Evolutionary conservation across 257 asterid genomes (phyloP), one percentile per base, ranked within the genome.

Genomic region (Solanum tarapatanum): DNA sequence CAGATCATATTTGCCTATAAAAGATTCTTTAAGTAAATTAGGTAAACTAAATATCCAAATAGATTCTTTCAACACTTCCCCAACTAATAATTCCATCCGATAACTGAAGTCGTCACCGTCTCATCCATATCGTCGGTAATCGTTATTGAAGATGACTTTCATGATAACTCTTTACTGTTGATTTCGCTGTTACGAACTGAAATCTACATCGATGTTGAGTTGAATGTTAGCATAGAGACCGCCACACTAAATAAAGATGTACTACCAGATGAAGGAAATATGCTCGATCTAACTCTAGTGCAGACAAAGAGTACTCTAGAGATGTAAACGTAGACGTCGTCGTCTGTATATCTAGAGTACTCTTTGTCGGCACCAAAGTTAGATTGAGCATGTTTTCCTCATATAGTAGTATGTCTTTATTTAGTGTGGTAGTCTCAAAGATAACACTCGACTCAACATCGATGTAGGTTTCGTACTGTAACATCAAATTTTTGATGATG

Each of bases 41-140:
- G 3, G 64, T 17, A 55, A 55, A 55, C 3, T 55, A 3, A 55
- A 55, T 17, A 55, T 7, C 8, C n/a, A 55, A 17, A 6, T 6
- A 55, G n/a, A 55, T 55, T 55, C 64, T 55, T 55, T 55, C 64
- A 55, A 55, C 10, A 55, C n/a, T 55, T 55, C 4, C 64, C 64
- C 64, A 55, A 55, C 64, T 7, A 55, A 55, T 55, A 55, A 17
- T 7, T 55, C 3, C n/a, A 17, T 55, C 10, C 0, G n/a, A 16
- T 55, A 2, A 55, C 0, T 55, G 2, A 2, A 2, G 64, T 0
- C 2, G n/a, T 2, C 3, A 51, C n/a, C 10, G 1, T 51, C 62
- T 17, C 62, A 51, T 17, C n/a, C 4, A 16, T 43, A 14, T 11
- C 55, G 55, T 2, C 2, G 23, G 1, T 51, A 51, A 51, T 51